Conservation (phyloP, 495 filamentous ascomycete genomes). For the Penicillium paradoxum region DNA sequence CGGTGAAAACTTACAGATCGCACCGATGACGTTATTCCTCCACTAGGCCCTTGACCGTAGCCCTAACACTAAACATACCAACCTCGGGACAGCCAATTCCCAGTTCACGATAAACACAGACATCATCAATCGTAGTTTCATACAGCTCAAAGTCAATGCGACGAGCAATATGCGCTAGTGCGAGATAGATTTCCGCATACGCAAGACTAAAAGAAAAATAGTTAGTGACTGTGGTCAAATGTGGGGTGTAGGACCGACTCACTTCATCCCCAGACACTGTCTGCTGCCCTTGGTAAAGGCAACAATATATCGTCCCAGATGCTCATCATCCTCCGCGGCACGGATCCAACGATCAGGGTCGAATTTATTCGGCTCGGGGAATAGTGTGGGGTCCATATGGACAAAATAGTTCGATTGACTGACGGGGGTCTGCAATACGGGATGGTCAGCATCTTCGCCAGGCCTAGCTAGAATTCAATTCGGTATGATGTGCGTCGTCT, state of each 20-base stretch:
- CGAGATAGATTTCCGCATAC: slow-evolving; percentile 35
- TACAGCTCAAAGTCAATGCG: slow-evolving; percentile 34
- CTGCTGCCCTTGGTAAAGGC: slow-evolving; percentile 44
- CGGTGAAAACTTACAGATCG: neutral
- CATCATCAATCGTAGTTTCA: slow-evolving; percentile 33
- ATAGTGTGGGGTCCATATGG: slow-evolving; percentile 43
- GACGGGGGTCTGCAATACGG: slow-evolving; percentile 32
- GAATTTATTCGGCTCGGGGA: slow-evolving; percentile 43
- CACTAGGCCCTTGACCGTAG: slow-evolving; percentile 13
- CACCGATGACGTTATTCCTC: slow-evolving; percentile 5
- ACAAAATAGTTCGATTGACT: slow-evolving; percentile 45
- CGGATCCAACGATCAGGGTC: slow-evolving; percentile 48
- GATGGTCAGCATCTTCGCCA: slow-evolving; percentile 4
- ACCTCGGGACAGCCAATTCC: slow-evolving; percentile 16
- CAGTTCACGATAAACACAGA: slow-evolving; percentile 23
- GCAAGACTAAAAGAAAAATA: slow-evolving; percentile 27
- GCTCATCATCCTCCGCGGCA: slow-evolving; percentile 14
- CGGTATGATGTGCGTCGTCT: neutral
- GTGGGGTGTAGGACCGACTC: no score
- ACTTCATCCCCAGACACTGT: slow-evolving; percentile 46
- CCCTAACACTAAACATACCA: slow-evolving; percentile 16
- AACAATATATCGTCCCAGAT: slow-evolving; percentile 32
- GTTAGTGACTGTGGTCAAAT: no score
- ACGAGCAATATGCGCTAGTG: slow-evolving; percentile 32
- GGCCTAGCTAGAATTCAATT: neutral